Evolutionary conservation across 75 land plant genomes (phyloP), one percentile per base, ranked within the genome.

Genomic region (Larix kaempferi): DNA sequence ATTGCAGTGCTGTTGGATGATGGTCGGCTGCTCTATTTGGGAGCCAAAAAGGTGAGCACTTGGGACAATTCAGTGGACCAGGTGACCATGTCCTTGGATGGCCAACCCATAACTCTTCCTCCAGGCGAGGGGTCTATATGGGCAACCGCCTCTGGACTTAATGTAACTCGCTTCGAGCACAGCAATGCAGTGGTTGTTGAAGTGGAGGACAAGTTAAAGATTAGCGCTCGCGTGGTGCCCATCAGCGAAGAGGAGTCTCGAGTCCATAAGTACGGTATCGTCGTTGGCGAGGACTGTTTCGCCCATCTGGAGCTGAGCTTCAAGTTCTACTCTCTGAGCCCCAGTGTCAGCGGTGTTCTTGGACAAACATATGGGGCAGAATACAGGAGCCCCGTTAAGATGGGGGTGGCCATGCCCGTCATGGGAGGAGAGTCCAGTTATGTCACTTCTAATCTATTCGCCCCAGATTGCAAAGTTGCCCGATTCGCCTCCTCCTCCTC

Each of bases 361-460:
- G 97, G 94, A 0, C 97, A 92, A 62, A 94, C 97, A 3, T 94
- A 91, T 74, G 78, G 71, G 3, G 71, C 64, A 13, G 77, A 80
- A 26, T 92, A 84, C 76, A 77, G 78, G 60, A 94, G 86, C 84
- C 80, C 74, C 25, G 86, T 88, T 19, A 86, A 94, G 77, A 69
- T 84, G 58, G 79, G 84, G 13, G 80, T 78, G 26, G 67, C 74
- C 35, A 94, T 94, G 96, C 91, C 96, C 23, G 80, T 94, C 16
- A 76, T 94, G 87, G 95, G 96, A 4, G 96, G 95, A 1, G 79
- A 85, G 19, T 64, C 60, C 13, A 81, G 83, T 69, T 92, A 86
- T 76, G 39, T 76, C 0, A 44, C 76, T 8, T 84, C 87, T 8
- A 29, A 58, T 57, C 73, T 90, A 8, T 87, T 88, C 41, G 79